Percentiles rank a stretch among this genome's conserved stretches.
Evolutionary conservation across 208 protist genomes (phyloP).

Genomic region (Trypanosomatidae sp.): DNA sequence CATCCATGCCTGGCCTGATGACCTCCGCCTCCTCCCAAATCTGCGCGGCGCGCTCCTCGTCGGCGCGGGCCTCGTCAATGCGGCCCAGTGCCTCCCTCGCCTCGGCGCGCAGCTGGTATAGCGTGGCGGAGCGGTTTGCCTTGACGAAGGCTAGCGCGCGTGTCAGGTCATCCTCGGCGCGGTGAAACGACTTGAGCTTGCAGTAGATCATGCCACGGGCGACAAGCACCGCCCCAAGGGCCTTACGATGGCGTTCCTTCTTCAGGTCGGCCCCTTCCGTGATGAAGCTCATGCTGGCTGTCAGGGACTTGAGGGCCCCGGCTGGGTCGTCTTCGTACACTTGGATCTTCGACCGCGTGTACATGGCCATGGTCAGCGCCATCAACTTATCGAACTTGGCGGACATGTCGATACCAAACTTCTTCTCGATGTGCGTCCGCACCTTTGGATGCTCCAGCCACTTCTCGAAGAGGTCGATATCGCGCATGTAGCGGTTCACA

Average conservation of each 20-base stretch:
- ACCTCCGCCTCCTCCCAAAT: slow-evolving; percentile 90
- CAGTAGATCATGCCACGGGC: slow-evolving; percentile 86
- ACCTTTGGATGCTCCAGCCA: slow-evolving; percentile 91
- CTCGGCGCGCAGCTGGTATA: slow-evolving; percentile 88
- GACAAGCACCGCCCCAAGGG: slow-evolving; percentile 75
- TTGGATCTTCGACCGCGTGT: slow-evolving; percentile 87
- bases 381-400: slow-evolving; percentile 90
- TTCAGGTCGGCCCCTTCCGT: slow-evolving; percentile 64
- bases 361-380: slow-evolving; percentile 86
- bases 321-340: slow-evolving; percentile 88
- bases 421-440: slow-evolving; percentile 84
- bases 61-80: slow-evolving; percentile 81
- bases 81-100: slow-evolving; percentile 76
- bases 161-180: slow-evolving; percentile 83
- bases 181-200: slow-evolving; percentile 78
- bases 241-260: slow-evolving; percentile 77
- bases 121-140: slow-evolving; percentile 64
- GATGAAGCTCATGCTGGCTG: slow-evolving; percentile 70
- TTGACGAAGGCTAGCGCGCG: slow-evolving; percentile 81
- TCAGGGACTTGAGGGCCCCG: slow-evolving; percentile 87
- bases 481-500: slow-evolving; percentile 90
- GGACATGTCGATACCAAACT: slow-evolving; percentile 83
- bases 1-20: slow-evolving; percentile 74
- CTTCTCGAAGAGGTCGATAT: slow-evolving; percentile 90
- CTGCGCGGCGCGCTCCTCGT: slow-evolving; percentile 81